phyloP scores from a whole-genome alignment of 129 eudicot genomes.

The Artemisia tridentata region DNA sequence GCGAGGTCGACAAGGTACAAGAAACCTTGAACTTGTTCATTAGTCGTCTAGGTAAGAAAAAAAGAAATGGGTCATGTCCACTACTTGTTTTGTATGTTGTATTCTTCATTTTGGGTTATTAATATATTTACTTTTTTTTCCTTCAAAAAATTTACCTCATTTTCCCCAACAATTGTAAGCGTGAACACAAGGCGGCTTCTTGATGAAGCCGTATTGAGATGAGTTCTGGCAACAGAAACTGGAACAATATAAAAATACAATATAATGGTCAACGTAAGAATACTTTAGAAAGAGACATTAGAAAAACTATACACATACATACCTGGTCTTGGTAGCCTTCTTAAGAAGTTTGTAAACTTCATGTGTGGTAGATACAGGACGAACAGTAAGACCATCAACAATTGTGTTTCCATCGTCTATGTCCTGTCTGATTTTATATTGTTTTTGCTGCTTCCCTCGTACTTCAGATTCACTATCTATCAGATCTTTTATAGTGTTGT shows the following conservation, averaged over 20 bases:
- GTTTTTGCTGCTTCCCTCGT: conserved; percentile 38
- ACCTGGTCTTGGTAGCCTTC: conserved; percentile 72
- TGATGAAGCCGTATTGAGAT: conserved; percentile 62
- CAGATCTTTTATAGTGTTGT: conserved; percentile 63
- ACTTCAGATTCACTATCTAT: conserved; percentile 38
- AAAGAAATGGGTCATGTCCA: too few relatives aligned
- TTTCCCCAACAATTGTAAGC: conserved; percentile 50
- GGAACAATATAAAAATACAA: conserved; percentile 2
- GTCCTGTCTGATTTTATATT: conserved; percentile 54
- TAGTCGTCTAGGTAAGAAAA: too few relatives aligned
- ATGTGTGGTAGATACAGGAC: conserved; percentile 48
- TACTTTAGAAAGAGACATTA: not conserved
- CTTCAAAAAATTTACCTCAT: conserved; percentile 42
- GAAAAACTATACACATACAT: conserved; percentile 17
- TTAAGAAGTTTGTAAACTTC: conserved; percentile 57
- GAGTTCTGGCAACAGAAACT: conserved; percentile 63
- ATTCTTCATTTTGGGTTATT: not conserved
- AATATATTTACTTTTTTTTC: not conserved
- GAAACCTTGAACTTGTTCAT: conserved; percentile 55
- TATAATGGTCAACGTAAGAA: not conserved
- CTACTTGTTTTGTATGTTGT: too few relatives aligned
- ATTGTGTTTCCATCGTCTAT: conserved; percentile 57
- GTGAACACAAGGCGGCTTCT: conserved; percentile 65
- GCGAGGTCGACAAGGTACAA: conserved; percentile 65
- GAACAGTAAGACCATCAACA: conserved; percentile 55